A percentile compares a stretch with the other conserved stretches of the same genome.
phyloP scores from a whole-genome alignment of 2,329 filamentous ascomycete genomes.

The Allantophomopsis cytisporea region DNA sequence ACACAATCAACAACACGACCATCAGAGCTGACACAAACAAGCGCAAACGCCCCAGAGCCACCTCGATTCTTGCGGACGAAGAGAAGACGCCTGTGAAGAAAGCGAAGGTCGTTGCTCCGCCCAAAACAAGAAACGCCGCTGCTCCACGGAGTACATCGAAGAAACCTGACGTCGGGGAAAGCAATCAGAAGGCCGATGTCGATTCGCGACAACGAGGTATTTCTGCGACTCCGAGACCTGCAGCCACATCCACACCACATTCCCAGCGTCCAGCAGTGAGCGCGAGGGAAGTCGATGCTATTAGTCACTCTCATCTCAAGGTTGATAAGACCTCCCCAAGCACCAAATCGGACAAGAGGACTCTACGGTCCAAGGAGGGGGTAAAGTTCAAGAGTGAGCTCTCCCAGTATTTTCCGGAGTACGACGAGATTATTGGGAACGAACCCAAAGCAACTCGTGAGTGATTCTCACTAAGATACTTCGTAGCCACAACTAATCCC shows the following conservation, averaged over 20 bases:
- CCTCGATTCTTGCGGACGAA: constrained; percentile 28
- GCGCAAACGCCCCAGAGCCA: constrained; percentile 32
- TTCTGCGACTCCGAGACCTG: constrained; percentile 2
- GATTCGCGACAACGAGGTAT: not conserved
- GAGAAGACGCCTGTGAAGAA: constrained; percentile 33
- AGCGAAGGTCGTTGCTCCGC: constrained; percentile 37
- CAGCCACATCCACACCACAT: not conserved
- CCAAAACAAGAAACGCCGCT: constrained; percentile 21
- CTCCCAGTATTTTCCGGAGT: constrained; percentile 81
- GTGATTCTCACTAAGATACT: constrained; percentile 15
- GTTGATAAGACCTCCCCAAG: constrained; percentile 37
- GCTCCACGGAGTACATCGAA: constrained; percentile 5
- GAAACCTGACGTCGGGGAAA: constrained; percentile 9
- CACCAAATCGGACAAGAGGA: constrained; percentile 47
- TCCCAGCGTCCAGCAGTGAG: no score
- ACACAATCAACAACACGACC: constrained; percentile 13
- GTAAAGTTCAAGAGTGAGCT: constrained; percentile 84
- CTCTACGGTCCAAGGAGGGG: constrained; percentile 75
- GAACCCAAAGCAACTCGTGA: constrained; percentile 66
- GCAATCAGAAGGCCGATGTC: constrained; percentile 13
- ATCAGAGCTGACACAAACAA: constrained; percentile 20
- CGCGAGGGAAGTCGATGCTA: no score
- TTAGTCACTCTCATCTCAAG: no score
- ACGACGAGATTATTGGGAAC: constrained; percentile 86
- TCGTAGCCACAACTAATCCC: not conserved